phyloP scores from a whole-genome alignment of 169 alveolate genomes.

The Plasmodium chabaudi region DNA sequence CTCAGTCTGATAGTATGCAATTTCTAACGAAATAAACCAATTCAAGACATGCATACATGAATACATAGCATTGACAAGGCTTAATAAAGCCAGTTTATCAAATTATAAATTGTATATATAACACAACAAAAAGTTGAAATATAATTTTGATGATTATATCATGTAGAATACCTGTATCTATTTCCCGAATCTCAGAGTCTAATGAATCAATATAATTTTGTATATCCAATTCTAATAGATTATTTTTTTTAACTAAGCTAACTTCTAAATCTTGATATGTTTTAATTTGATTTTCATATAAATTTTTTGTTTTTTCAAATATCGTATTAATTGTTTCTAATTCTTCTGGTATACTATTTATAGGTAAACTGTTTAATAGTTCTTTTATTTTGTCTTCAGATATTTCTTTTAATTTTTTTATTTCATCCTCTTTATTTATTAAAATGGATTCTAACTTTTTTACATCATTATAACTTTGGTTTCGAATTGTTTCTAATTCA shows the following conservation, averaged over 20 bases:
- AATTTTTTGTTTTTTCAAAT: conserved; percentile 60
- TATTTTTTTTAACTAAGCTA: conserved; percentile 38
- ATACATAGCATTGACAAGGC: neutral
- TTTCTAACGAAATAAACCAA: conserved; percentile 1
- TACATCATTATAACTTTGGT: conserved; percentile 40
- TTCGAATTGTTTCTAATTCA: conserved; percentile 51
- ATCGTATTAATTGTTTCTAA: conserved; percentile 51
- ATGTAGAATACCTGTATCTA: conserved; percentile 18
- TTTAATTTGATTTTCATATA: conserved; percentile 54
- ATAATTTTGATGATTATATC: neutral
- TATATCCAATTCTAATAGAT: conserved; percentile 36
- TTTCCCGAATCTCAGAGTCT: conserved; percentile 28
- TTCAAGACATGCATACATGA: neutral
- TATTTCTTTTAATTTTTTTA: conserved; percentile 17
- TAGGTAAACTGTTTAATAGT: conserved; percentile 28
- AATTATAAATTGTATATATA: neutral
- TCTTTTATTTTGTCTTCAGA: conserved; percentile 45
- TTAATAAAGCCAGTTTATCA: neutral
- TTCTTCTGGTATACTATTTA: conserved; percentile 33
- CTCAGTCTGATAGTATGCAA: conserved; percentile 19
- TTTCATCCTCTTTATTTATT: conserved; percentile 46
- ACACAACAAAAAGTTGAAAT: neutral
- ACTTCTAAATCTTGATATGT: conserved; percentile 58
- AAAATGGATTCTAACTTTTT: conserved; percentile 20
- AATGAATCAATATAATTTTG: conserved; percentile 42